Base-by-base conservation (phyloP, 2,329 filamentous ascomycete species). In the Fusarium equiseti region DNA sequence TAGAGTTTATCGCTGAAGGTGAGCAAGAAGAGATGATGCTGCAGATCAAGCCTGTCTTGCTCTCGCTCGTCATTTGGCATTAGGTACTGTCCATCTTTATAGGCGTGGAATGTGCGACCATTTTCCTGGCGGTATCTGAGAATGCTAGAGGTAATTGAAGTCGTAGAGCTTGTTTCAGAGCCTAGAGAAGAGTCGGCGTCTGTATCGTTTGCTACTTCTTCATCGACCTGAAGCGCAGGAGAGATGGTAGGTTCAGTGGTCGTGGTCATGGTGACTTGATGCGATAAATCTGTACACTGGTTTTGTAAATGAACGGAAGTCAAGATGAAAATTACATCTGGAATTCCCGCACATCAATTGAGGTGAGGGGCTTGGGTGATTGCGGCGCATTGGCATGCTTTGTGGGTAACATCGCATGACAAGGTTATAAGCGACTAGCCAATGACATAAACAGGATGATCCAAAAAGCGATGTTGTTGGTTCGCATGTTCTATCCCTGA, bases 31-130 rank as follows among this genome's bases (percentile, higher is more conserved):
- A 77, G 61, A 45, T 71, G 60, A 38, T 73, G 71, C 13, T 73
- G 72, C 10, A 74, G 29, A 27, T 77, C 76, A 3, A 74, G 66
- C 1, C 71, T 48, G 2, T 73, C 64, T 4, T 74, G 71, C 35
- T 74, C 71, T 5, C 48, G 66, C 5, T 53, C 54, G 24, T 73
- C 68, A 9, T 72, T 72, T 2, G 71, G 71, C 12, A 73, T 59
- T 5, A 71, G 18, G 45, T 71, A 73, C 11, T 70, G 59, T 0
- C 68, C 71, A 13, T 78, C 77, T 24, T 77, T 77, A 46, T 75
- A 77, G 0, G 64, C 72, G 32, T 77, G 76, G n/a, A 77, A 78
- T 0, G 73, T 76, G 13, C 76, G 69, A 1, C 76, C 76, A 13
- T 78, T 77, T 26, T 78, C 76, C 20, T 72, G 40, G 10, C 75